A percentile compares a stretch with the other conserved stretches of the same genome.
These are phyloP conservation scores for Blepharisma japonicum DNA, from an alignment of 73 alveolate genomes.

Conservation along the genomic window DNA sequence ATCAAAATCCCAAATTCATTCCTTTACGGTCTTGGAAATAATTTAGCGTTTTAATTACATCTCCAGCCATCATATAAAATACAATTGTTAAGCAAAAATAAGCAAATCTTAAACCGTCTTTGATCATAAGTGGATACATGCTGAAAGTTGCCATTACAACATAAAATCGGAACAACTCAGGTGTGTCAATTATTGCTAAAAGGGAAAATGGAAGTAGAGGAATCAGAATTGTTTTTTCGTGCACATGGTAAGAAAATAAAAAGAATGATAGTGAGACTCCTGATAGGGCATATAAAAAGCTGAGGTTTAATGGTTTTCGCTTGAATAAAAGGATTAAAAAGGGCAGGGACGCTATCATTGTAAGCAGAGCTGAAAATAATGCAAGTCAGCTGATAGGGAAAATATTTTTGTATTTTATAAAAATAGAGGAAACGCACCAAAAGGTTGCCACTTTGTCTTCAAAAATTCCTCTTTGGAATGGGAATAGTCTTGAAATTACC, in stretches of 20 bases:
- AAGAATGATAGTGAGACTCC: conserved; percentile 47
- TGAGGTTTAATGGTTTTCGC: conserved; percentile 1
- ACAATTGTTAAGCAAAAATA: not conserved
- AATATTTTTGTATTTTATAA: conserved; percentile 31
- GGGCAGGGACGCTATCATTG: conserved; percentile 26
- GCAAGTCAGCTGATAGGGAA: conserved; percentile 2
- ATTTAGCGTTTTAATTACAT: no score
- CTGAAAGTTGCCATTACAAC: not conserved
- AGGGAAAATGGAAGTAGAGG: conserved; percentile 37
- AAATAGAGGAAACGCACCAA: conserved; percentile 59
- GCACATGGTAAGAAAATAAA: conserved; percentile 59
- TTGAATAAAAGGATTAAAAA: not conserved
- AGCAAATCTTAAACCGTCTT: not conserved
- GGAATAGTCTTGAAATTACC: conserved; percentile 56
- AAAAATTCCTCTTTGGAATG: conserved; percentile 69
- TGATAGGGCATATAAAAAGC: conserved; percentile 32
- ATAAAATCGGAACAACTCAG: not conserved
- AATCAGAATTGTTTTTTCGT: conserved; percentile 53
- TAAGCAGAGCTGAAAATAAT: conserved; percentile 14
- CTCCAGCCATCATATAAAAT: no score
- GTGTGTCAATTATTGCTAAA: not conserved
- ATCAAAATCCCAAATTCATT: not conserved
- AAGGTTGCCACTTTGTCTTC: conserved; percentile 64
- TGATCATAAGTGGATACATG: conserved; percentile 4
- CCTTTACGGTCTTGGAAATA: no score